A percentile compares a stretch with the other conserved stretches of the same genome.
These are phyloP conservation scores for Thermomucor indicae-seudaticae DNA, from an alignment of 371 early-diverging fungal genomes.

Conservation along the genomic window DNA sequence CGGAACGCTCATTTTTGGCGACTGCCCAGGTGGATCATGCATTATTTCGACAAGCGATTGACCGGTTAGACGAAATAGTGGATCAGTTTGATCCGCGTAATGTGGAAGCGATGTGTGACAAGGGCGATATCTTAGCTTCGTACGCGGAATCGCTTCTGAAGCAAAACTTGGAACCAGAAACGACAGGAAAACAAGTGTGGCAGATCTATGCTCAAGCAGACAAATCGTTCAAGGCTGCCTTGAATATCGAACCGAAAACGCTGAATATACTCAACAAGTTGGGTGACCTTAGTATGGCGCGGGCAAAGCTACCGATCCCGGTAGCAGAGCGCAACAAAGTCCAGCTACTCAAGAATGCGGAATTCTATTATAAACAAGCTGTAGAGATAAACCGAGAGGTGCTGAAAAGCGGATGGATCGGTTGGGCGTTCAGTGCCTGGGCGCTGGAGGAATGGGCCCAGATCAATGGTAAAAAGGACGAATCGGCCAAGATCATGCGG, in stretches of 20 bases:
- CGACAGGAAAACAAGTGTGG: slow-evolving; percentile 44
- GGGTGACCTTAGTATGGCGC: slow-evolving; percentile 53
- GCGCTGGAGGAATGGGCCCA: slow-evolving; percentile 34
- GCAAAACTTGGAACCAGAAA: neutral
- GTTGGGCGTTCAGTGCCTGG: slow-evolving; percentile 42
- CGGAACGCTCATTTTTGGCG: slow-evolving; percentile 53
- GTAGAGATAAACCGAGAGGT: slow-evolving; percentile 34
- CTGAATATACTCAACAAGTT: slow-evolving; percentile 51
- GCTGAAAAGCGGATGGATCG: slow-evolving; percentile 33
- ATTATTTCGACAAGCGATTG: slow-evolving; percentile 36
- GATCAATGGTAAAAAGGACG: slow-evolving; percentile 15
- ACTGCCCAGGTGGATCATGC: slow-evolving; percentile 40
- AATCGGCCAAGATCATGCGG: slow-evolving; percentile 29
- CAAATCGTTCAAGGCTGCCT: slow-evolving; percentile 47
- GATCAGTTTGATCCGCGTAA: slow-evolving; percentile 38
- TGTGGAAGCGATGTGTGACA: slow-evolving; percentile 68
- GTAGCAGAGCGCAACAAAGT: slow-evolving; percentile 46
- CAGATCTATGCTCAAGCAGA: slow-evolving; percentile 49
- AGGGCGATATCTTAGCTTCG: slow-evolving; percentile 60
- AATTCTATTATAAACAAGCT: slow-evolving; percentile 39
- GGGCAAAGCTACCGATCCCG: slow-evolving; percentile 42
- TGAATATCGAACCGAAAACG: slow-evolving; percentile 51
- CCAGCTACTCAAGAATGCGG: slow-evolving; percentile 53
- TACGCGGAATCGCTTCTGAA: slow-evolving; percentile 51
- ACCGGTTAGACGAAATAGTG: slow-evolving; percentile 48